A percentile compares a stretch with the other conserved stretches of the same genome.
Evolutionary conservation across 345 rosid genomes (phyloP).

Genomic region (Ricinus communis): DNA sequence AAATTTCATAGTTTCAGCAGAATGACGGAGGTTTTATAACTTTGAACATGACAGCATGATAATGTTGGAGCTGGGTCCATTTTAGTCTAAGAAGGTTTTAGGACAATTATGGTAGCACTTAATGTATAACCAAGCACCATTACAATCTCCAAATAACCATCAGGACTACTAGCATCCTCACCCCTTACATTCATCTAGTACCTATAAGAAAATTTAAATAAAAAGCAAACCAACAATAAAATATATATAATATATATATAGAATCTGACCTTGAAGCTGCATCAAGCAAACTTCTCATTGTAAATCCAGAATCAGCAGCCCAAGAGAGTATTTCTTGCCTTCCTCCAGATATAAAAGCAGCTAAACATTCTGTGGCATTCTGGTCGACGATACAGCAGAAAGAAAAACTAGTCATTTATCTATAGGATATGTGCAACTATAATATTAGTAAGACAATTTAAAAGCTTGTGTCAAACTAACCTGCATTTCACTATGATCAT

Average conservation of each 20-base stretch:
- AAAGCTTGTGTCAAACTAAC: constrained; percentile 28
- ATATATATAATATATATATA: no score
- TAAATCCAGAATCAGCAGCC: constrained; percentile 72
- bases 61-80: not conserved
- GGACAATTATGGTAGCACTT: not conserved
- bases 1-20: not conserved
- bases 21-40: not conserved
- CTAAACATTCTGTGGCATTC: constrained; percentile 95
- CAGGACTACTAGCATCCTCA: not conserved
- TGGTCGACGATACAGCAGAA: constrained; percentile 38
- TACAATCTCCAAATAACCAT: not conserved
- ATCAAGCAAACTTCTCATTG: constrained; percentile 91
- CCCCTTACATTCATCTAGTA: not conserved
- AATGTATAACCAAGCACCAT: not conserved
- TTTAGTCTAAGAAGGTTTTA: not conserved
- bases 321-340: constrained; percentile 72
- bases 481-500: constrained; percentile 95
- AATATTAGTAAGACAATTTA: constrained; percentile 5
- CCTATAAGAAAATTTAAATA: not conserved
- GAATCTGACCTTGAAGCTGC: constrained; percentile 89
- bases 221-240: constrained; percentile 4
- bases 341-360: constrained; percentile 74
- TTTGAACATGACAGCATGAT: not conserved
- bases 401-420: constrained; percentile 23
- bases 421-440: not conserved